Evolutionary conservation across 371 early-diverging fungal genomes (phyloP).

Genomic region (Lichtheimia ramosa): DNA sequence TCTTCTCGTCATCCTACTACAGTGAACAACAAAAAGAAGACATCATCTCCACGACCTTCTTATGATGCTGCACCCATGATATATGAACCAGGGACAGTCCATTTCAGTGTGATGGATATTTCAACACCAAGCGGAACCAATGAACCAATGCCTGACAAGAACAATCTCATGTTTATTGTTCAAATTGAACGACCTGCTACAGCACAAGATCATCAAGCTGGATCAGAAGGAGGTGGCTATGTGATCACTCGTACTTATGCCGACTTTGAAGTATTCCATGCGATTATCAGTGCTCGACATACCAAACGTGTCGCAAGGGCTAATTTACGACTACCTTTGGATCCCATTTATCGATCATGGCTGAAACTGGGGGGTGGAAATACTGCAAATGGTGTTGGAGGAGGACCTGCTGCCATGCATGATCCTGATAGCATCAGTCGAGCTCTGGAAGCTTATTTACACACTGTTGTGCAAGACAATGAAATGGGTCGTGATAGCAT

Average conservation of each 20-base stretch:
- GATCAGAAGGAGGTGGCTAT: slow-evolving; percentile 52
- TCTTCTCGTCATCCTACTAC: neutral
- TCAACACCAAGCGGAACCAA: slow-evolving; percentile 9
- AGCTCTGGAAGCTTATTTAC: slow-evolving; percentile 33
- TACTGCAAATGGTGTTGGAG: neutral
- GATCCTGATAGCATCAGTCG: slow-evolving; percentile 22
- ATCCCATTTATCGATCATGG: slow-evolving; percentile 33
- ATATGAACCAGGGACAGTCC: slow-evolving; percentile 35
- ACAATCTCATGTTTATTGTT: slow-evolving; percentile 35
- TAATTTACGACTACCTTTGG: slow-evolving; percentile 35
- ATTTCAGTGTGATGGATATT: slow-evolving; percentile 50
- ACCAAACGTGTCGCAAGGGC: slow-evolving; percentile 24
- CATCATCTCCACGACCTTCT: slow-evolving; percentile 4
- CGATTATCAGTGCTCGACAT: slow-evolving; percentile 33
- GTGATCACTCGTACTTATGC: slow-evolving; percentile 46
- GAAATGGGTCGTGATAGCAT: slow-evolving; percentile 41
- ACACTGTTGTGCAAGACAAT: slow-evolving; percentile 34
- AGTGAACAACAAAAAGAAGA: neutral
- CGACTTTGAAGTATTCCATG: slow-evolving; percentile 47
- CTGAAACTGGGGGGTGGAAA: slow-evolving; percentile 22
- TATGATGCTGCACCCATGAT: slow-evolving; percentile 20
- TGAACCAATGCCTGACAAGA: slow-evolving; percentile 13
- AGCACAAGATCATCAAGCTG: slow-evolving; percentile 21
- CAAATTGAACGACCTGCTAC: slow-evolving; percentile 46
- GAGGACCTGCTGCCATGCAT: slow-evolving; percentile 6